Base-by-base conservation (phyloP, 192 early-diverging fungal genomes). In the Mortierella hygrophila region DNA sequence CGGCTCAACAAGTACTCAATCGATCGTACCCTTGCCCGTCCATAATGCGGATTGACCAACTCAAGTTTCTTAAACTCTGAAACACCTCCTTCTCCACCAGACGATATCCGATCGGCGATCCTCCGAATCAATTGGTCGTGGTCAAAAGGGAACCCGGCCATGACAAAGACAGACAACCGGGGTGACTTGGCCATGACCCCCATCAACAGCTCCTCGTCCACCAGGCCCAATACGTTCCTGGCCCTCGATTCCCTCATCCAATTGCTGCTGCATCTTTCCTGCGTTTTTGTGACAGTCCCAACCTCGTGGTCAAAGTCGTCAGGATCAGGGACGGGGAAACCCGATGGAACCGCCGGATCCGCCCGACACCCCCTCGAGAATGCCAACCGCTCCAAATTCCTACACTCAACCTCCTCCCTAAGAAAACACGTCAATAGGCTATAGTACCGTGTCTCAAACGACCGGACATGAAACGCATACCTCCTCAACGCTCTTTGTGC, bases 101-200 rank as follows among this genome's bases (percentile, higher is more conserved):
- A 29, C n/a, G 26, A 49, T 18, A 80, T 42, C 38, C 65, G 73
- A 60, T 80, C 69, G 0, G 55, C 78, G 20, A 85, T 76, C 52
- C 21, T 23, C 2, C 32, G 44, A 63, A 85, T 72, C 75, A 85
- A 68, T 38, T 76, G 49, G 16, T 85, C 83, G 21, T 73, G 54
- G 26, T 77, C 74, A 49, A 85, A 85, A 18, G 83, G 83, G 23
- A 85, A 85, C 6, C 78, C 70, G 15, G 38, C 70, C 74, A 80
- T 72, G 0, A 37, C 40, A 60, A 85, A 78, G 16, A 47, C 29
- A 2, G 75, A 47, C 26, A 85, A 63, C 26, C 78, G 74, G 0
- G 74, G 70, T 44, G 74, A 41, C 57, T 80, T 85, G 60, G 29
- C 46, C 69, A 85, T 60, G n/a, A 85, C 20, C 3, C 20, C 16